These are phyloP conservation scores for Dipteronia sinensis DNA, from an alignment of 345 rosid species.

Conservation along the genomic window DNA sequence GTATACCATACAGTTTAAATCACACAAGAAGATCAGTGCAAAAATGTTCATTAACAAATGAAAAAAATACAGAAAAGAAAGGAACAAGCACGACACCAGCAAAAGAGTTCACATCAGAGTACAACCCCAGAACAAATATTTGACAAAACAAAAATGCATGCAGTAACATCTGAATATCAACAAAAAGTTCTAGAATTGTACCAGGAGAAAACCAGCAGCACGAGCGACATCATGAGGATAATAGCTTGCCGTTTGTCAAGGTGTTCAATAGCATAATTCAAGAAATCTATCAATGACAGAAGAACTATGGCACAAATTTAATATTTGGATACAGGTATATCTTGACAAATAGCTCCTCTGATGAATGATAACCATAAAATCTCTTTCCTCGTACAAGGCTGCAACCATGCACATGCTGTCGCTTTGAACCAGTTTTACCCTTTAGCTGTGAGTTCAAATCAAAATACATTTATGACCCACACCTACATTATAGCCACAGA, in stretches of 20 bases:
- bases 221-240: constrained; percentile 78
- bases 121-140: background rate
- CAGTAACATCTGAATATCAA: background rate
- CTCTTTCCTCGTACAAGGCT: constrained; percentile 79
- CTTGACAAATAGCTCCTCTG: constrained; percentile 89
- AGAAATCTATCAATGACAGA: constrained; percentile 14
- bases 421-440: constrained; percentile 64
- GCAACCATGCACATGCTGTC: constrained; percentile 86
- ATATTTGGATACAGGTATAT: constrained; percentile 79
- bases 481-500: constrained; percentile 7
- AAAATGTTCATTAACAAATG: background rate
- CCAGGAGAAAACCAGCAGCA: constrained; percentile 71
- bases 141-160: background rate
- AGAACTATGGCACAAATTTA: constrained; percentile 13
- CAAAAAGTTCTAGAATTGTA: constrained; percentile 29
- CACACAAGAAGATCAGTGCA: background rate
- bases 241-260: constrained; percentile 63
- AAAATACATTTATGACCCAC: constrained; percentile 19
- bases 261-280: constrained; percentile 26
- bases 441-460: constrained; percentile 55
- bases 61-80: background rate
- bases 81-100: background rate
- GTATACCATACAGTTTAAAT: background rate
- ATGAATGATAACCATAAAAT: constrained; percentile 84
- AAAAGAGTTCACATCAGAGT: background rate